phyloP scores from a whole-genome alignment of 306 rosid genomes.

The Malus sieversii region DNA sequence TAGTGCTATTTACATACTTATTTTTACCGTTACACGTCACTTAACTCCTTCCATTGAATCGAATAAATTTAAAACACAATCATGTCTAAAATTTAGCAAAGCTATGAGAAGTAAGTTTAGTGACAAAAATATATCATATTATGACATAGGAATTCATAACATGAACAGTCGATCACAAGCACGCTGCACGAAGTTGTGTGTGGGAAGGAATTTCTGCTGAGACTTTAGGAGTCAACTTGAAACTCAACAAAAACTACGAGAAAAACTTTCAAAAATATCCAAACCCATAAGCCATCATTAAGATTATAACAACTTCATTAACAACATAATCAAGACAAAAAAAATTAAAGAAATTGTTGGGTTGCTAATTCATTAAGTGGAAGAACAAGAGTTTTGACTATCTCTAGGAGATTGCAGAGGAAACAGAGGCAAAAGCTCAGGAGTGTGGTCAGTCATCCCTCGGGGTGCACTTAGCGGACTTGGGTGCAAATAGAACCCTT shows the following conservation, averaged over 20 bases:
- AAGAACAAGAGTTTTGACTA: slow-evolving; percentile 5
- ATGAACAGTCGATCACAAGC: too few species aligned
- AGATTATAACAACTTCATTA: background rate
- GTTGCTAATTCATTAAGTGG: background rate
- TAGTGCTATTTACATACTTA: too few species aligned
- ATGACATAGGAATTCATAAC: too few species aligned
- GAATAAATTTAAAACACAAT: too few species aligned
- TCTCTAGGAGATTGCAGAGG: slow-evolving; percentile 70
- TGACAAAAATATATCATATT: too few species aligned
- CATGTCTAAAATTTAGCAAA: too few species aligned
- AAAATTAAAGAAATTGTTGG: background rate
- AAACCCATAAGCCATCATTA: background rate
- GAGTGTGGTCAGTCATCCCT: slow-evolving; percentile 40
- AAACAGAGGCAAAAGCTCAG: slow-evolving; percentile 62
- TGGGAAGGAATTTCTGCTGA: too few species aligned
- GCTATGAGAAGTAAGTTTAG: too few species aligned
- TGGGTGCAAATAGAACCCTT: slow-evolving; percentile 72
- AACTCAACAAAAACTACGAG: background rate
- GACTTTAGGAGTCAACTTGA: too few species aligned
- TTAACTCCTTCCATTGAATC: too few species aligned
- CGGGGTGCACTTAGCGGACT: slow-evolving; percentile 50
- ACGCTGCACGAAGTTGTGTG: too few species aligned
- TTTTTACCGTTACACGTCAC: too few species aligned
- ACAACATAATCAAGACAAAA: background rate
- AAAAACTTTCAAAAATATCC: background rate